Conservation (phyloP, 2,329 filamentous ascomycete species). For the Eutypa lata region DNA sequence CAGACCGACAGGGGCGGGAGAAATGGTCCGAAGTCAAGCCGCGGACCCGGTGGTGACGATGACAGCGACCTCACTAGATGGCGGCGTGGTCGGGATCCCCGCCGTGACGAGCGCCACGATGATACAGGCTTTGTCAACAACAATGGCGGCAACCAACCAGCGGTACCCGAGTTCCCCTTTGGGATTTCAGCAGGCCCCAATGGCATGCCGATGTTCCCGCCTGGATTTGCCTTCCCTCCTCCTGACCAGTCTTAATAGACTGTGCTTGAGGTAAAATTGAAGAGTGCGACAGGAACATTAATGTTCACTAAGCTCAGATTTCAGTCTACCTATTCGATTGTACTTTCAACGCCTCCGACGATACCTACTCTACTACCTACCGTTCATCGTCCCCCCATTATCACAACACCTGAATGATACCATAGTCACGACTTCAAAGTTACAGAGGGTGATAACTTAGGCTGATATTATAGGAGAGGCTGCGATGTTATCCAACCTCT, state of each 20-base stretch:
- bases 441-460: not conserved
- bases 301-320: too few relatives aligned
- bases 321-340: too few relatives aligned
- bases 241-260: constrained; percentile 18
- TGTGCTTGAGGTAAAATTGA: too few relatives aligned
- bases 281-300: too few relatives aligned
- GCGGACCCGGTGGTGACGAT: constrained; percentile 32
- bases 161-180: constrained; percentile 38
- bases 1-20: constrained; percentile 65
- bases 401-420: not conserved
- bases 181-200: constrained; percentile 43
- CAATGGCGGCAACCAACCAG: constrained; percentile 17
- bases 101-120: constrained; percentile 24
- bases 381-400: not conserved
- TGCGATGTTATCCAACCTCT: not conserved
- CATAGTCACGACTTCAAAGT: not conserved
- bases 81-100: constrained; percentile 19
- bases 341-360: not conserved
- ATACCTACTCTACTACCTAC: not conserved
- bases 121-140: constrained; percentile 20
- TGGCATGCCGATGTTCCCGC: constrained; percentile 48
- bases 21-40: constrained; percentile 63
- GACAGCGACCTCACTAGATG: constrained; percentile 24
- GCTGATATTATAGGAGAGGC: not conserved
- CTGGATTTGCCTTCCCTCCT: constrained; percentile 40